Base-by-base conservation (phyloP, 306 rosid species). In the Astragalus glycyphyllos region DNA sequence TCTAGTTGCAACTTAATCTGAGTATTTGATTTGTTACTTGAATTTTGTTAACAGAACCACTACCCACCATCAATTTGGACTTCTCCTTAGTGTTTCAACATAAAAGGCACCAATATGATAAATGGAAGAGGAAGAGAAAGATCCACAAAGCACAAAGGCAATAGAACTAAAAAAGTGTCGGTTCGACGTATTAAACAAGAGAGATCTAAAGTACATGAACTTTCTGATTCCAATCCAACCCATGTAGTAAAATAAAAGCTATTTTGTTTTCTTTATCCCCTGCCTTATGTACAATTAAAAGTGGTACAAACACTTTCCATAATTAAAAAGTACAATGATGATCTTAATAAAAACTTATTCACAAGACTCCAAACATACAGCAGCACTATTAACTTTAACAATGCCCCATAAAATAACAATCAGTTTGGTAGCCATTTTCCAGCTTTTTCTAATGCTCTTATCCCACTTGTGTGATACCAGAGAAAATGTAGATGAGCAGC, bases 391-490 rank as follows among this genome's bases (percentile, higher is more conserved):
- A 63, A 63, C 68, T 65, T 51, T 47, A 68, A 42, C 49, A 61
- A 74, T 76, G 82, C 55, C 75, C 65, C 80, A 84, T 35, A 72
- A 65, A 73, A 56, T 47, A 65, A 69, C 57, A 40, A n/a, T n/a
- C 56, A 68, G 53, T 59, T 66, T 60, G n/a, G 48, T 31, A 68
- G 44, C n/a, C 49, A 4, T 51, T 41, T 58, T 58, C 29, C 80
- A 13, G n/a, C 63, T n/a, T 14, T 29, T 48, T 35, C 6, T 8
- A 26, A 8, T 34, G 47, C 59, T 67, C 48, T 31, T 71, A 17
- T 47, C 47, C 38, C 40, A 17, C 51, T 58, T 44, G 14, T 17
- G 11, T 16, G 79, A 57, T 58, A 57, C 13, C 40, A 14, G 2
- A 10, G 34, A 13, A 45, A 40, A 74, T 45, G 35, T 56, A 32